A percentile compares a stretch with the other conserved stretches of the same genome.
phyloP scores from a whole-genome alignment of 805 yeast genomes.

The Saturnispora halmiae region DNA sequence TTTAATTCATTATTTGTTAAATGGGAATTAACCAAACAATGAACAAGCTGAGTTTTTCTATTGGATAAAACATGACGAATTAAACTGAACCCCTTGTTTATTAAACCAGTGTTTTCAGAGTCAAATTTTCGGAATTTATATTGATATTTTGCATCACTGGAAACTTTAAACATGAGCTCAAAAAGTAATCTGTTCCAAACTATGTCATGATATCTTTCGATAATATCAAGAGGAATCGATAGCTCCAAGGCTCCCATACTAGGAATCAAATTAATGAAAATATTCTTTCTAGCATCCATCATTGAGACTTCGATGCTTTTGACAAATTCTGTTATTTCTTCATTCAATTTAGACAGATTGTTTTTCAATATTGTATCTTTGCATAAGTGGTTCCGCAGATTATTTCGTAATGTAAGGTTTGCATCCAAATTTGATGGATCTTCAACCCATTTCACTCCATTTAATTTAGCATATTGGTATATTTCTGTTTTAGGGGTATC shows the following conservation, averaged over 20 bases:
- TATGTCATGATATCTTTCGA: conserved; percentile 15
- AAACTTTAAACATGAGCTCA: conserved; percentile 15
- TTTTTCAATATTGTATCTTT: conserved; percentile 11
- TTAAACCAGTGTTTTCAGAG: conserved; percentile 2
- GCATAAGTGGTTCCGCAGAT: conserved; percentile 26
- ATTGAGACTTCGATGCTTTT: conserved; percentile 18
- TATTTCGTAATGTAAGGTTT: conserved; percentile 48
- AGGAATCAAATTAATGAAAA: conserved; percentile 10
- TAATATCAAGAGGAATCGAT: conserved; percentile 16
- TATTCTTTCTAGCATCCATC: conserved; percentile 14
- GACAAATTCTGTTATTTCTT: conserved; percentile 12
- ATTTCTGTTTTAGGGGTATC: conserved; percentile 36
- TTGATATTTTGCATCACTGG: conserved; percentile 5
- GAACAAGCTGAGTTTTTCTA: neutral
- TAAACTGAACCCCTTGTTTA: neutral
- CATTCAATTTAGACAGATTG: conserved; percentile 11
- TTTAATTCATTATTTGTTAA: neutral
- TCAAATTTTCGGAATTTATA: conserved; percentile 12
- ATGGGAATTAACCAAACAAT: neutral
- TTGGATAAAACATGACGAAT: neutral
- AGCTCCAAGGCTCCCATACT: too few relatives aligned
- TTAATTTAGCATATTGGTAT: conserved; percentile 34
- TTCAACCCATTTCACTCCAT: conserved; percentile 53
- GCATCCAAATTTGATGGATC: conserved; percentile 55
- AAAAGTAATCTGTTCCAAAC: conserved; percentile 25